Conservation (phyloP, 257 asterid genomes). For the Solanum okadae region DNA sequence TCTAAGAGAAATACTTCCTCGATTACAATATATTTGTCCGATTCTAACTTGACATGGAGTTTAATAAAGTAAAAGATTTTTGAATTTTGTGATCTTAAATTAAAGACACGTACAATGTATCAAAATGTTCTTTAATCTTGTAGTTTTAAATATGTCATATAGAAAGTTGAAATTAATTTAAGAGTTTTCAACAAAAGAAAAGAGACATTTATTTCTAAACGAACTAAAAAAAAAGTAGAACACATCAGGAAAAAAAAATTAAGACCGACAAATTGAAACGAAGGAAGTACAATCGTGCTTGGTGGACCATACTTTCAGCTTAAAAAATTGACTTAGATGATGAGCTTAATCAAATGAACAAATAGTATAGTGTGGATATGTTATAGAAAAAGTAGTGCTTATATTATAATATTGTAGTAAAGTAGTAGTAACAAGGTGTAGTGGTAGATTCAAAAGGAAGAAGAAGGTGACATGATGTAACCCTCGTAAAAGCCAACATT, state of each 20-base stretch:
- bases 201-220: no score
- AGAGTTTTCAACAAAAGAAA: no score
- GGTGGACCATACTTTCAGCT: not conserved
- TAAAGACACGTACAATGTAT: not conserved
- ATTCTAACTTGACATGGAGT: no score
- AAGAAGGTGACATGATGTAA: not conserved
- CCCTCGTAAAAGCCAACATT: conserved; percentile 15
- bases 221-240: no score
- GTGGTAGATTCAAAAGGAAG: not conserved
- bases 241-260: no score
- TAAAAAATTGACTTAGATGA: not conserved
- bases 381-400: not conserved
- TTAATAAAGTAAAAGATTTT: not conserved
- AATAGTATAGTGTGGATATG: not conserved
- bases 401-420: not conserved
- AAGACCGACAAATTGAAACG: not conserved
- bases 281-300: not conserved
- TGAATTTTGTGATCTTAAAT: not conserved
- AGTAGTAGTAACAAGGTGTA: not conserved
- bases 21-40: not conserved
- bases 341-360: not conserved
- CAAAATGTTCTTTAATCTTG: not conserved
- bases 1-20: not conserved
- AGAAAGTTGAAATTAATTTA: not conserved
- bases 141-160: not conserved